Evolutionary conservation across 768 basidiomycete species (phyloP).

Genomic region (Mycena kentingensis): DNA sequence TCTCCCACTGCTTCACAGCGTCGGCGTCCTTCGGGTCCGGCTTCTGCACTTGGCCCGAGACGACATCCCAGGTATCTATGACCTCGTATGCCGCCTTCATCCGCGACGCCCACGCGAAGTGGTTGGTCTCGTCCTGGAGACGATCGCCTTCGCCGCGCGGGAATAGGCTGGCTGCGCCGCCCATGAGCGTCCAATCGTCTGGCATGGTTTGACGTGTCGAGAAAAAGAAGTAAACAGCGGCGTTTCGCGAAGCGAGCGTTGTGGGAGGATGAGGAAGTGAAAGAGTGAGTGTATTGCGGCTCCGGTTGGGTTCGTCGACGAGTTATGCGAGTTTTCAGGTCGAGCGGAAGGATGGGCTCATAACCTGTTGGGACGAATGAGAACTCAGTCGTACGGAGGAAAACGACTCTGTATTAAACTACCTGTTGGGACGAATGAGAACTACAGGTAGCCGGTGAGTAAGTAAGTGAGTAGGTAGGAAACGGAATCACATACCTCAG

Average conservation of each 20-base stretch:
- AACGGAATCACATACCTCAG: constrained; percentile 9
- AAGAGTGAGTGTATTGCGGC: too few species aligned
- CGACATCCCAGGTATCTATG: background rate
- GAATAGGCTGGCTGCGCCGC: background rate
- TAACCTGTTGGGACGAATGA: too few species aligned
- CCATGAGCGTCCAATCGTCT: too few species aligned
- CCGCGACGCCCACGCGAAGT: background rate
- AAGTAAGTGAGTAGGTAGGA: background rate
- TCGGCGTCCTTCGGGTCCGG: background rate
- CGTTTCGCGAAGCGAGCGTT: too few species aligned
- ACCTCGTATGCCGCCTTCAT: background rate
- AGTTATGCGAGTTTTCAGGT: too few species aligned
- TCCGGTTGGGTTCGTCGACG: too few species aligned
- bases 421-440: background rate
- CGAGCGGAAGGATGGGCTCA: too few species aligned
- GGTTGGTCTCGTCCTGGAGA: background rate
- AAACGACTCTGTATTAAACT: background rate
- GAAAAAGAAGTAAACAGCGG: too few species aligned
- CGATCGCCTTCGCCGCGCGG: background rate
- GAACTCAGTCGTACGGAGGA: background rate
- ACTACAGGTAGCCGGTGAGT: background rate
- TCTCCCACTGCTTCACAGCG: background rate
- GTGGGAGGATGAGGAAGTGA: too few species aligned
- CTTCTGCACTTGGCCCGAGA: background rate
- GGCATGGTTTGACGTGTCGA: too few species aligned